A percentile compares a stretch with the other conserved stretches of the same genome.
Conservation (phyloP, 2,329 filamentous ascomycete species). For the Neopestalotiopsis rosae region DNA sequence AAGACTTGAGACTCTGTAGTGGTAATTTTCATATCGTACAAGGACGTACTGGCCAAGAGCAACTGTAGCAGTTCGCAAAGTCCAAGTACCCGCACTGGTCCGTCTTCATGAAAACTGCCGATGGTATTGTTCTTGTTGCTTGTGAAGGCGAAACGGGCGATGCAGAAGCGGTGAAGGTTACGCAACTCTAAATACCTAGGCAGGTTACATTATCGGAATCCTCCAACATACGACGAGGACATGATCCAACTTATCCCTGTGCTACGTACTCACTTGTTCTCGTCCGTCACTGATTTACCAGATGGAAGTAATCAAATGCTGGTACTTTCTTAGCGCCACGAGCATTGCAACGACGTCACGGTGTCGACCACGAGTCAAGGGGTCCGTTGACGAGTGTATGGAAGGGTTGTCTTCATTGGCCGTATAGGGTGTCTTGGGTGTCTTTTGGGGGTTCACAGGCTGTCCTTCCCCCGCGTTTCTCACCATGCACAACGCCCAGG, state of each 20-base stretch:
- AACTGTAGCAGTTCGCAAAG: background rate
- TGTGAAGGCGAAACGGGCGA: background rate
- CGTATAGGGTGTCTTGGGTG: background rate
- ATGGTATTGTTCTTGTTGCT: background rate
- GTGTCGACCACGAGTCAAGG: background rate
- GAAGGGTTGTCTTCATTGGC: slow-evolving; percentile 4
- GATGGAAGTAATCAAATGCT: background rate
- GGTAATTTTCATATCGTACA: background rate
- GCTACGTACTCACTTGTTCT: background rate
- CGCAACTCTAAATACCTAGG: background rate
- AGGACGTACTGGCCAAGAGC: background rate
- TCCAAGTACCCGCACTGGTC: background rate
- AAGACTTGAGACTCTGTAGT: background rate
- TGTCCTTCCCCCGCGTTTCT: slow-evolving; percentile 4
- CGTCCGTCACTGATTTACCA: background rate
- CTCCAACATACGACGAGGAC: background rate
- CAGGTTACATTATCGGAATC: background rate
- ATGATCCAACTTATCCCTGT: background rate
- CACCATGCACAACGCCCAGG: background rate
- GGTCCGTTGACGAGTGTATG: background rate
- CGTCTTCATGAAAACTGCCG: background rate
- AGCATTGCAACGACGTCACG: slow-evolving; percentile 11
- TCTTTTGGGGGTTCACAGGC: background rate
- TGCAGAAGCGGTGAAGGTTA: background rate
- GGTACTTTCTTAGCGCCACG: background rate